Conservation (phyloP, 148 eudicot genomes). For the Silene uniflora region DNA sequence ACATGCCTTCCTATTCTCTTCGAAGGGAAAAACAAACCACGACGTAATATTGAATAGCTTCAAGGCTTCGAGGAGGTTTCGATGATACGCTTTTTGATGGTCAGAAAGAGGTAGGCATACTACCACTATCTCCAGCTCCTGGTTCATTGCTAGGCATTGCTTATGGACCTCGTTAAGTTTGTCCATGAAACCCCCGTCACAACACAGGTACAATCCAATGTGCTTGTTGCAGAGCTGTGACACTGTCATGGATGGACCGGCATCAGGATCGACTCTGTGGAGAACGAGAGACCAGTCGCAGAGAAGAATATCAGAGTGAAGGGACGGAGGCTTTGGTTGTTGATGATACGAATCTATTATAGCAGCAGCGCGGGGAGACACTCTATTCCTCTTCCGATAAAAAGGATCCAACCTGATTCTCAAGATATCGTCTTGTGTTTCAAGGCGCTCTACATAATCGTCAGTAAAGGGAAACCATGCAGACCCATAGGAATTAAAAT, state of each 20-base stretch:
- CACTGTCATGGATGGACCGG: slow-evolving; percentile 5
- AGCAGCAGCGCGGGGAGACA: background rate
- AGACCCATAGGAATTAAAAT: background rate
- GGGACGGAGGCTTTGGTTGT: background rate
- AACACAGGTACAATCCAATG: background rate
- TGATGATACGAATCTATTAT: background rate
- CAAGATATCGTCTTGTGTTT: background rate
- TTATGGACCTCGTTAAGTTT: background rate
- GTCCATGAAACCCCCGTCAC: background rate
- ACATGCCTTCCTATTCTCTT: background rate
- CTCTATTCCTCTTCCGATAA: background rate
- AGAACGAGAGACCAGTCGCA: background rate
- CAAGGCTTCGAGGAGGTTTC: background rate
- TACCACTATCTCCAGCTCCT: slow-evolving; percentile 4
- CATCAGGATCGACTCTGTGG: background rate
- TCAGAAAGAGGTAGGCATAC: background rate
- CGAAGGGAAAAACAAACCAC: slow-evolving; percentile 2
- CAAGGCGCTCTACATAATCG: background rate
- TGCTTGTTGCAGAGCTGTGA: background rate
- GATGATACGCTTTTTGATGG: background rate
- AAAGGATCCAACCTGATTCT: slow-evolving; percentile 6
- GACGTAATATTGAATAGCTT: background rate
- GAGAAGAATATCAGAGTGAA: background rate
- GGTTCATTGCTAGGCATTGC: background rate
- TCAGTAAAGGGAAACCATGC: background rate